Evolutionary conservation across 2,329 filamentous ascomycete genomes (phyloP).

Genomic region (Colletotrichum filicis): DNA sequence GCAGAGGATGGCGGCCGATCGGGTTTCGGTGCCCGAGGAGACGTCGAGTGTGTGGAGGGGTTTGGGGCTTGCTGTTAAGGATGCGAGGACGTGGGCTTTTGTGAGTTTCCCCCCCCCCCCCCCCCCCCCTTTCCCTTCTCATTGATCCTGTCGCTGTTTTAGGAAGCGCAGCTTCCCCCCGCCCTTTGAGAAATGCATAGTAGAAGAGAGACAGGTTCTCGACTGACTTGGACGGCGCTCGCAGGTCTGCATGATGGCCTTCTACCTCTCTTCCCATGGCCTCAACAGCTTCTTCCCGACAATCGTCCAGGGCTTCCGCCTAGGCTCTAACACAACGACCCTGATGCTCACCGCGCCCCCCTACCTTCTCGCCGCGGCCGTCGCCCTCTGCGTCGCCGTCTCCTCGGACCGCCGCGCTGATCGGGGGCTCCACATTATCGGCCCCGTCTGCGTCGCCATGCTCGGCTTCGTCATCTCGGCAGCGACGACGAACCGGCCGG

Average conservation of each 20-base stretch:
- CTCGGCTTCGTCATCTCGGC: slow-evolving; percentile 69
- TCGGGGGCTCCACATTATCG: slow-evolving; percentile 37
- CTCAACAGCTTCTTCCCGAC: slow-evolving; percentile 42
- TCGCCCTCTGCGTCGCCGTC: slow-evolving; percentile 34
- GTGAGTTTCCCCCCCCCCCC: slow-evolving; percentile 12
- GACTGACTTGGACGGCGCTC: not conserved
- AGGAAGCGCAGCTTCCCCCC: not conserved
- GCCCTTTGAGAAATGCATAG: not conserved
- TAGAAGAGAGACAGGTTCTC: not conserved
- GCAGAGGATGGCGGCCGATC: slow-evolving; percentile 35
- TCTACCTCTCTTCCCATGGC: slow-evolving; percentile 39
- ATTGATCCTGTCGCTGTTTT: too few relatives aligned
- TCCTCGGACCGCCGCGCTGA: slow-evolving; percentile 38
- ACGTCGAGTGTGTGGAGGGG: slow-evolving; percentile 36
- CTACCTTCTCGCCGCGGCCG: slow-evolving; percentile 37
- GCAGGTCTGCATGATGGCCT: slow-evolving; percentile 36
- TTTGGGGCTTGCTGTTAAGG: slow-evolving; percentile 37
- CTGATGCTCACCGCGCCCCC: slow-evolving; percentile 45
- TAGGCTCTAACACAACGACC: slow-evolving; percentile 42
- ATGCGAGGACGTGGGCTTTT: slow-evolving; percentile 41
- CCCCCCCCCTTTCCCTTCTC: not conserved
- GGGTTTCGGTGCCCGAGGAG: slow-evolving; percentile 38
- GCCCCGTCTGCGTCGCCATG: slow-evolving; percentile 54
- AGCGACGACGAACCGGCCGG: slow-evolving; percentile 61
- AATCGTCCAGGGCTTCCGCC: slow-evolving; percentile 46